phyloP scores from a whole-genome alignment of 1,284 basidiomycete genomes.

The Fistulina hepatica region DNA sequence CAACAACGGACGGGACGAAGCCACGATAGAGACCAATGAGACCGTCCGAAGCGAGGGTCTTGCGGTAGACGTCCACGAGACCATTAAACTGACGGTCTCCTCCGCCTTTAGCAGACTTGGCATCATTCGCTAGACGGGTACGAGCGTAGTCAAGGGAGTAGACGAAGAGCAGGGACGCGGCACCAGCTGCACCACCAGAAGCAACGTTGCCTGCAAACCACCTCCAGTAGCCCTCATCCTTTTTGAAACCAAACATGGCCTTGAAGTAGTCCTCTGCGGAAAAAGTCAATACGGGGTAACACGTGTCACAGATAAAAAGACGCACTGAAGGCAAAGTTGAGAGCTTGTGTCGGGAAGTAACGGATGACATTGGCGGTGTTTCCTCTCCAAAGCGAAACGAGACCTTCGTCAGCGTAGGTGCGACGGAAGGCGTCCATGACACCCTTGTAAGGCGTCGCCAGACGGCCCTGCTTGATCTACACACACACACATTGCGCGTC shows the following conservation, averaged over 20 bases:
- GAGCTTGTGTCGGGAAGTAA: conserved; percentile 94
- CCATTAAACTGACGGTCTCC: conserved; percentile 93
- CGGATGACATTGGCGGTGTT: conserved; percentile 98
- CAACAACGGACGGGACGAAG: conserved; percentile 88
- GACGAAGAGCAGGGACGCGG: conserved; percentile 91
- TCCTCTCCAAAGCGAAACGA: conserved; percentile 87
- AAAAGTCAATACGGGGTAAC: conserved; percentile 10
- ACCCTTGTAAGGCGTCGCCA: conserved; percentile 88
- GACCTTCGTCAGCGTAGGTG: conserved; percentile 85
- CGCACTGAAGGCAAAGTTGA: conserved; percentile 93
- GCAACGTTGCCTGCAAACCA: conserved; percentile 91
- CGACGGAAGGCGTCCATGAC: conserved; percentile 80
- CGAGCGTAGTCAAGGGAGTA: conserved; percentile 97
- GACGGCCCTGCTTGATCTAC: conserved; percentile 94
- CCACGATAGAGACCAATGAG: conserved; percentile 90
- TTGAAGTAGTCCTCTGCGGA: conserved; percentile 90
- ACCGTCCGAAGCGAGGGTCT: conserved; percentile 87
- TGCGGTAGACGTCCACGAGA: conserved; percentile 87
- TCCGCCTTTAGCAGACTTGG: conserved; percentile 86
- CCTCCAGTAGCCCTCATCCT: conserved; percentile 79
- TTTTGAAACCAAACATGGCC: conserved; percentile 87
- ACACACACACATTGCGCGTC: conserved; percentile 25
- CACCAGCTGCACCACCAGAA: conserved; percentile 96
- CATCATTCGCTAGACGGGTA: conserved; percentile 96
- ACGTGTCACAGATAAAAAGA: conserved; percentile 13